A percentile compares a stretch with the other conserved stretches of the same genome.
phyloP scores from a whole-genome alignment of 805 yeast species.

The Martiniozyma abietophila region DNA sequence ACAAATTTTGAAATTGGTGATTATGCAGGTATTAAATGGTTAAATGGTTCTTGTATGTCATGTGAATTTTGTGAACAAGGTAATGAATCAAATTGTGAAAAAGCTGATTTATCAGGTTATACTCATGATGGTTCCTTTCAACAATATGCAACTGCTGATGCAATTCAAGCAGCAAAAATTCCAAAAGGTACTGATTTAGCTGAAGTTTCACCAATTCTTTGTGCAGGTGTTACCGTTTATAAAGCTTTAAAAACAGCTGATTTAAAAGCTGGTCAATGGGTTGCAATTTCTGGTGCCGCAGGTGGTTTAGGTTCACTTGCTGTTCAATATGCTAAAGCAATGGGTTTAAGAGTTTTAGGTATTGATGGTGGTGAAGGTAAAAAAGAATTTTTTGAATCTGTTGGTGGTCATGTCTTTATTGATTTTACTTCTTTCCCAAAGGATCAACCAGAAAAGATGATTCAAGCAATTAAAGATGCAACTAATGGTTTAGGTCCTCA shows the following conservation, averaged over 20 bases:
- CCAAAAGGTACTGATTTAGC: constrained; percentile 40
- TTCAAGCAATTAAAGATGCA: constrained; percentile 29
- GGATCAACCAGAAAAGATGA: constrained; percentile 29
- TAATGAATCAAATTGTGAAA: constrained; percentile 56
- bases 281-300: constrained; percentile 42
- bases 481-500: constrained; percentile 42
- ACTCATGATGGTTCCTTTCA: constrained; percentile 60
- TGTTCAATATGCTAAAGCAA: constrained; percentile 40
- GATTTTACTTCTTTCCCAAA: constrained; percentile 31
- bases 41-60: constrained; percentile 55
- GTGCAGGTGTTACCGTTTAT: constrained; percentile 48
- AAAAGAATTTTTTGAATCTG: constrained; percentile 29
- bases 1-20: constrained; percentile 56
- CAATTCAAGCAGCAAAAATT: constrained; percentile 40
- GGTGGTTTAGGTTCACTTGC: constrained; percentile 46
- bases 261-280: constrained; percentile 41
- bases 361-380: constrained; percentile 43
- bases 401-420: constrained; percentile 40
- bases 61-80: constrained; percentile 56
- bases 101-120: constrained; percentile 66
- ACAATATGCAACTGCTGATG: constrained; percentile 46
- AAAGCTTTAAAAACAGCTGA: constrained; percentile 43
- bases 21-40: constrained; percentile 60
- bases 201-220: constrained; percentile 37
- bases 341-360: constrained; percentile 40